These are phyloP conservation scores for Trifolium fragiferum DNA, from an alignment of 306 rosid genomes.

Conservation along the genomic window DNA sequence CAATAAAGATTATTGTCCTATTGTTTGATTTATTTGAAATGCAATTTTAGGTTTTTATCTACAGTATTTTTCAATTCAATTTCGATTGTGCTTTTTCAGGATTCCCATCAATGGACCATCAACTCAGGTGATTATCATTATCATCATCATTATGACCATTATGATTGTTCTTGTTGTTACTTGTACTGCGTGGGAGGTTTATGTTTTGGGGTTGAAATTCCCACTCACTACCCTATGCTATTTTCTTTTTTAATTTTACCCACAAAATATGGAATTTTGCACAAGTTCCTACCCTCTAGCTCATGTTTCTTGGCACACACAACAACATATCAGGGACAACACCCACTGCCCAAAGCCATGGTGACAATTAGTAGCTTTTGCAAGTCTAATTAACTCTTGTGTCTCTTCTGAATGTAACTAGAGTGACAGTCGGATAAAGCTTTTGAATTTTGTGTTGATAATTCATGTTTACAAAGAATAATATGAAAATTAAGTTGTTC, in stretches of 20 bases:
- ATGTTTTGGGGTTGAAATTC: neutral
- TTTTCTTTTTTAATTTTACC: neutral
- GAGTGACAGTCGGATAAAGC: neutral
- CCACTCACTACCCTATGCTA: neutral
- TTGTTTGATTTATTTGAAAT: constrained; percentile 28
- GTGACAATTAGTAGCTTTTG: neutral
- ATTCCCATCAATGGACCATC: constrained; percentile 62
- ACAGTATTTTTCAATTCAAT: constrained; percentile 2
- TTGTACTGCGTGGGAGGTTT: neutral
- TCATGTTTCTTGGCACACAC: neutral
- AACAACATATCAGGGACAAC: neutral
- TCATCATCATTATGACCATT: neutral
- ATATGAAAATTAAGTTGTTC: neutral
- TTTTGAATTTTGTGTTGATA: neutral
- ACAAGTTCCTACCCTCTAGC: neutral
- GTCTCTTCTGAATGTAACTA: neutral
- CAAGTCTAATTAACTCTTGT: neutral
- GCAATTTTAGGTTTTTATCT: constrained; percentile 8
- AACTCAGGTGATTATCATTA: constrained; percentile 58
- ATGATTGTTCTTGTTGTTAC: neutral
- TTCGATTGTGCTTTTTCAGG: constrained; percentile 56
- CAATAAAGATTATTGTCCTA: constrained; percentile 26
- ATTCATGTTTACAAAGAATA: neutral
- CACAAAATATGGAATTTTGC: neutral
- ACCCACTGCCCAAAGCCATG: neutral